Conservation (phyloP, 495 filamentous ascomycete species). For the Penicillium paradoxum region DNA sequence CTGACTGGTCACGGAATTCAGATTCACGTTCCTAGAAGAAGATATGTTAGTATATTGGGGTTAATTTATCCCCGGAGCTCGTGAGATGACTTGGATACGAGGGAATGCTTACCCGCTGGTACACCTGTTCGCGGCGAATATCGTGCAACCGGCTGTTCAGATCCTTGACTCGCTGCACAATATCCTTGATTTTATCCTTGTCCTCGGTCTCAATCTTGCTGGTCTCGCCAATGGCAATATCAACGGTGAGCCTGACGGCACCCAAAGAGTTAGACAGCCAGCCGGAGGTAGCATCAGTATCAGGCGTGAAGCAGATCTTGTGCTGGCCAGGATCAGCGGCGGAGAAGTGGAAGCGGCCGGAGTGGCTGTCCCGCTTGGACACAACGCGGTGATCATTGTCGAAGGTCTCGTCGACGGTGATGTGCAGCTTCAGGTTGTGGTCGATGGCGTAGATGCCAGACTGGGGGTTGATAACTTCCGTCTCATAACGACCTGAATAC, state of each 20-base stretch:
- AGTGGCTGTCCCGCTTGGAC: slow-evolving; percentile 67
- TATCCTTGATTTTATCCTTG: slow-evolving; percentile 88
- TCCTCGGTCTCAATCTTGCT: slow-evolving; percentile 91
- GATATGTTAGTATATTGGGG: neutral
- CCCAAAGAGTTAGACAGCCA: slow-evolving; percentile 70
- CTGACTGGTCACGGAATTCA: slow-evolving; percentile 96
- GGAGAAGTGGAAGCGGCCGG: slow-evolving; percentile 92
- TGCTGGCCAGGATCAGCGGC: slow-evolving; percentile 92
- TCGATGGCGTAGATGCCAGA: slow-evolving; percentile 60
- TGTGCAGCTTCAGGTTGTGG: slow-evolving; percentile 71
- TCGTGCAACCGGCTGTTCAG: slow-evolving; percentile 83
- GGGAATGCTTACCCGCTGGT: slow-evolving; percentile 74
- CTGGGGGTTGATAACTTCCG: slow-evolving; percentile 69
- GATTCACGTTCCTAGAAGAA: slow-evolving; percentile 80
- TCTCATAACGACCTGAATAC: slow-evolving; percentile 68
- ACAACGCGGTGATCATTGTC: slow-evolving; percentile 98
- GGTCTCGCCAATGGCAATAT: slow-evolving; percentile 93
- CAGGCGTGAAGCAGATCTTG: slow-evolving; percentile 87
- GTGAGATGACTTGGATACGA: neutral
- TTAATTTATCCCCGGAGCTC: neutral
- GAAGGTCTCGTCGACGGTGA: slow-evolving; percentile 93
- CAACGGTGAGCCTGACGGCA: slow-evolving; percentile 76
- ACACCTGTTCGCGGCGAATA: slow-evolving; percentile 90
- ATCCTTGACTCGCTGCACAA: slow-evolving; percentile 85
- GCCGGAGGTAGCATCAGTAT: slow-evolving; percentile 54